Percentiles rank a stretch among this genome's conserved stretches.
These are phyloP conservation scores for Globisporangium rhizosaccharum DNA, from an alignment of 352 stramenopile genomes.

Conservation along the genomic window DNA sequence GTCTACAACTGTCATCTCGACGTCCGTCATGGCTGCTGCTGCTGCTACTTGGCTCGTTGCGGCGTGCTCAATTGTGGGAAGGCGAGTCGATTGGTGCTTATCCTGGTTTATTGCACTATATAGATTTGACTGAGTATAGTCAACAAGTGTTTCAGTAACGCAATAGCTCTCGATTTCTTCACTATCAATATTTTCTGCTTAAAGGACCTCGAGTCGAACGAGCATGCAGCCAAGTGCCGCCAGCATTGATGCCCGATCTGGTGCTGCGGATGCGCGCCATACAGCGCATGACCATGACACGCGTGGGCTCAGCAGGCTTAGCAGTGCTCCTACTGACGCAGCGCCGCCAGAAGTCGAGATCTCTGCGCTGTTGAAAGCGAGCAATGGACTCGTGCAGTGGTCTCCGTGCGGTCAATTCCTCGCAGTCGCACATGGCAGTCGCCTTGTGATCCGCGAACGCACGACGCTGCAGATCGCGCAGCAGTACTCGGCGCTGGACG, in stretches of 20 bases:
- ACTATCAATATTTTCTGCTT: too few species aligned
- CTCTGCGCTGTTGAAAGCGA: conserved; percentile 46
- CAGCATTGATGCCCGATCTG: background rate
- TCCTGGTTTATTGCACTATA: background rate
- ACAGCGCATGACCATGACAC: background rate
- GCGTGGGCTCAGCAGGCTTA: background rate
- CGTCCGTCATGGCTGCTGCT: conserved; percentile 7
- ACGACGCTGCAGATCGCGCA: conserved; percentile 55
- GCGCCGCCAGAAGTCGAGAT: conserved; percentile 27
- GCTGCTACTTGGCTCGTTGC: background rate
- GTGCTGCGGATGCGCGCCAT: background rate
- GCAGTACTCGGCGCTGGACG: conserved; percentile 49
- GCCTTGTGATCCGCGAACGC: conserved; percentile 49
- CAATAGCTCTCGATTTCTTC: too few species aligned
- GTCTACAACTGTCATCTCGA: conserved; percentile 49
- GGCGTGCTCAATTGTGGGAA: background rate
- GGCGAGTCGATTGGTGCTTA: background rate
- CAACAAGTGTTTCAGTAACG: too few species aligned
- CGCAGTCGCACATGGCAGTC: conserved; percentile 41
- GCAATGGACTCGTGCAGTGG: conserved; percentile 58
- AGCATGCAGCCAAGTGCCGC: too few species aligned
- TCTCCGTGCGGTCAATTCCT: conserved; percentile 57
- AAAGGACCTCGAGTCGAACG: too few species aligned
- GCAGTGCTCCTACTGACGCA: background rate
- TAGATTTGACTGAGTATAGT: background rate